Base-by-base conservation (phyloP, 768 basidiomycete species). In the Paxillus involutus region DNA sequence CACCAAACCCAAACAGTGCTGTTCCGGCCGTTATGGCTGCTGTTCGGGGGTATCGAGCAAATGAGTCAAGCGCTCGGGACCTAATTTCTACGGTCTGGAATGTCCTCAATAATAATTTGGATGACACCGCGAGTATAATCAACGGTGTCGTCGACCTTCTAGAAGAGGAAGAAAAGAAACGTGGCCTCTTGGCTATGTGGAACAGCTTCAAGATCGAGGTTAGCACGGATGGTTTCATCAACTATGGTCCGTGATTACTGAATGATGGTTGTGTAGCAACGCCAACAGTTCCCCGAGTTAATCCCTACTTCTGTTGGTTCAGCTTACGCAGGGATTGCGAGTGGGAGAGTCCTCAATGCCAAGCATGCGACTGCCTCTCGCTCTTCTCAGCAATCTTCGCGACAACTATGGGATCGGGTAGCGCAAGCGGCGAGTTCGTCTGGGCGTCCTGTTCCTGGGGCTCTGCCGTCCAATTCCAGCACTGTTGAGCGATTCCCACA, bases 41-140 rank as follows among this genome's bases (percentile, higher is more conserved):
- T 26, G 81, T 91, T 33, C 86, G 91, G 10, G 83, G 88, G 29
- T 99, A 88, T 72, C 80, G 83, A 24, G 69, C 78, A 2, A 84
- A 84, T 40, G 95, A 99, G 66, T 82, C 84, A 9, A 83, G 81
- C 39, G 89, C 94, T 3, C 78, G 85, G 4, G 96, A 96, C 69
- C 77, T 98, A 57, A 86, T 98, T 47, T 86, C 86, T 39, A 95
- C 91, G 0, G 76, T 95, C n/a, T 96, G 86, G 86, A 90, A 86
- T 64, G 78, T 89, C 35, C 71, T 89, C 11, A 85, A 87, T 51
- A 69, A 77, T 14, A 74, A 84, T 56, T 67, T 89, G 19, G 93
- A 97, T 48, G 78, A 83, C 30, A 89, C 91, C 0, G 86, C 85
- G 0, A 84, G 87, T 56, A 80, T 91, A 33, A 75, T 93, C 42